These are phyloP conservation scores for Lipomyces mesembrius DNA, from an alignment of 805 yeast genomes.

Conservation along the genomic window DNA sequence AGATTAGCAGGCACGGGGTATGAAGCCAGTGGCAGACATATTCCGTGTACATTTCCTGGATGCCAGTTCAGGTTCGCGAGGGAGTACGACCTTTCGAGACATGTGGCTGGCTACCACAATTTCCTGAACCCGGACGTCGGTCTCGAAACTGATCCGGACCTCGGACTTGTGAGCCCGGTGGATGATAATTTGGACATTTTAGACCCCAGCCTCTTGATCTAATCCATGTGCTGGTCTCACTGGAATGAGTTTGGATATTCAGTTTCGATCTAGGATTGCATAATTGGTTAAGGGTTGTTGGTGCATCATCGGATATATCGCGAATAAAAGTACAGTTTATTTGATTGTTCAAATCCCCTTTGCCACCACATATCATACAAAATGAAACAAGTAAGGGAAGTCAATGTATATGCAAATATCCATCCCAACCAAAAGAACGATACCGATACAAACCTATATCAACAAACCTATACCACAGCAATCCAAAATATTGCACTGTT, in stretches of 20 bases:
- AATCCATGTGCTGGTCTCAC: not conserved
- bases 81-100: constrained; percentile 49
- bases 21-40: constrained; percentile 40
- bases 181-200: not conserved
- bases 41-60: constrained; percentile 43
- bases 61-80: constrained; percentile 47
- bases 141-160: not conserved
- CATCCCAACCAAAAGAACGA: not conserved
- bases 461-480: not conserved
- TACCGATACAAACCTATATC: not conserved
- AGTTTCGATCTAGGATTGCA: not conserved
- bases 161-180: not conserved
- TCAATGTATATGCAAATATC: not conserved
- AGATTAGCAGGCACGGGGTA: constrained; percentile 48
- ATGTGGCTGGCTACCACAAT: constrained; percentile 34
- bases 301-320: not conserved
- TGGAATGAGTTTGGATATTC: not conserved
- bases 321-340: not conserved
- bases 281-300: not conserved
- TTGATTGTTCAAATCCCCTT: not conserved
- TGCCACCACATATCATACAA: constrained; percentile 5
- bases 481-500: not conserved
- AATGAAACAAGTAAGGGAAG: not conserved
- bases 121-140: not conserved
- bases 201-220: constrained; percentile 7